These are phyloP conservation scores for Kuraishia ogatae DNA, from an alignment of 805 yeast genomes.

Conservation along the genomic window DNA sequence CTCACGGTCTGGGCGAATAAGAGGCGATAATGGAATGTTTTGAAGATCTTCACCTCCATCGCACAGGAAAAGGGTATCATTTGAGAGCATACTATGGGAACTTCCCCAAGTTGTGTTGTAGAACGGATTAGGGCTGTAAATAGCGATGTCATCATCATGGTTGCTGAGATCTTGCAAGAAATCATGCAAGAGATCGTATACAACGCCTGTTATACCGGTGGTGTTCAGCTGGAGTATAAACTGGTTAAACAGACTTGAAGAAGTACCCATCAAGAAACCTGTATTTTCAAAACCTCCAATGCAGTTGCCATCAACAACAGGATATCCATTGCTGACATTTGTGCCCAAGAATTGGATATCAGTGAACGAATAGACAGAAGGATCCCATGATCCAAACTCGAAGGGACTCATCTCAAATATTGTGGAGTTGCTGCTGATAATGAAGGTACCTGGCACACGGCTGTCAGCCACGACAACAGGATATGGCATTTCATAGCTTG, in stretches of 20 bases:
- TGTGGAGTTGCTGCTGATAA: slow-evolving; percentile 61
- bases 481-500: slow-evolving; percentile 59
- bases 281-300: slow-evolving; percentile 69
- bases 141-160: slow-evolving; percentile 60
- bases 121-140: slow-evolving; percentile 68
- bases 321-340: slow-evolving; percentile 47
- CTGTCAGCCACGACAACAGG: slow-evolving; percentile 63
- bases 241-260: slow-evolving; percentile 73
- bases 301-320: slow-evolving; percentile 37
- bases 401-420: slow-evolving; percentile 55
- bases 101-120: slow-evolving; percentile 30
- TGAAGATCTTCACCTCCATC: slow-evolving; percentile 80
- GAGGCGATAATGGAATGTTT: slow-evolving; percentile 60
- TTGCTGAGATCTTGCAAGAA: slow-evolving; percentile 33
- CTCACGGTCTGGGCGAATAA: slow-evolving; percentile 50
- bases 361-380: slow-evolving; percentile 54
- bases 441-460: slow-evolving; percentile 49
- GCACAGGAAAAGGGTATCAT: slow-evolving; percentile 43
- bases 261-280: slow-evolving; percentile 76
- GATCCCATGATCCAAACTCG: slow-evolving; percentile 87
- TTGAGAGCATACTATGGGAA: slow-evolving; percentile 26
- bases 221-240: slow-evolving; percentile 49
- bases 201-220: slow-evolving; percentile 37
- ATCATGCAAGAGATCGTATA: slow-evolving; percentile 34
- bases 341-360: slow-evolving; percentile 68